Evolutionary conservation across 2,329 filamentous ascomycete species (phyloP).

Genomic region (Nemania sp.): DNA sequence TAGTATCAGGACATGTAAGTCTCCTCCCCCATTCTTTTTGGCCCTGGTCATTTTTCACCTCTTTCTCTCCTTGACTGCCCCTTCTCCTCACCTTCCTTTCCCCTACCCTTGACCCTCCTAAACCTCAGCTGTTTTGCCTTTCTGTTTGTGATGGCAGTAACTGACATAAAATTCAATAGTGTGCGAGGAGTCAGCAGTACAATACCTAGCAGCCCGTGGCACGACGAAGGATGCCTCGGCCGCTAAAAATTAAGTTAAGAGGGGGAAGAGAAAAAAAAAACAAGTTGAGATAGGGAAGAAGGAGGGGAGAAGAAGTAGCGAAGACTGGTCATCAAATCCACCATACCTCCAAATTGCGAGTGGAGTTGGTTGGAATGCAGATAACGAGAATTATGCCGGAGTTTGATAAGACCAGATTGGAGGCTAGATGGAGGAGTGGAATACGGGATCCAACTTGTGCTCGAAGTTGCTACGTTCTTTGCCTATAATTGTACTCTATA

Average conservation of each 20-base stretch:
- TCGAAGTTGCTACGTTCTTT: too few relatives aligned
- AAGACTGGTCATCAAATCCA: too few relatives aligned
- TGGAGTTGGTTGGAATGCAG: too few relatives aligned
- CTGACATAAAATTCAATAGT: slow-evolving; percentile 4
- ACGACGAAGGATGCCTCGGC: not conserved
- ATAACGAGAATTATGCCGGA: too few relatives aligned
- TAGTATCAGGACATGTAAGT: slow-evolving; percentile 27
- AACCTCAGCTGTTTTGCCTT: not conserved
- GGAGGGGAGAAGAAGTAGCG: too few relatives aligned
- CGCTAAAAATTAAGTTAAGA: not conserved
- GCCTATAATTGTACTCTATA: too few relatives aligned
- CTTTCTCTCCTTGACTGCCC: not conserved
- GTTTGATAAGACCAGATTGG: too few relatives aligned
- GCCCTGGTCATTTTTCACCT: not conserved
- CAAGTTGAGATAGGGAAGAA: too few relatives aligned
- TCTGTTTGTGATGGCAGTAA: not conserved
- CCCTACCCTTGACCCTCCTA: not conserved
- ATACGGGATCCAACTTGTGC: too few relatives aligned
- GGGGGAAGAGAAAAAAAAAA: too few relatives aligned
- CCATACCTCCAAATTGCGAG: too few relatives aligned
- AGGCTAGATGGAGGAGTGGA: too few relatives aligned
- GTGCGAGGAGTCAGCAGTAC: slow-evolving; percentile 19
- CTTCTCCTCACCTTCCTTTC: not conserved
- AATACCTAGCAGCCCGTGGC: slow-evolving; percentile 2
- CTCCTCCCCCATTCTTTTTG: not conserved